A percentile compares a stretch with the other conserved stretches of the same genome.
Evolutionary conservation across 2,329 filamentous ascomycete species (phyloP).

Genomic region (Penicillium corylophilum): DNA sequence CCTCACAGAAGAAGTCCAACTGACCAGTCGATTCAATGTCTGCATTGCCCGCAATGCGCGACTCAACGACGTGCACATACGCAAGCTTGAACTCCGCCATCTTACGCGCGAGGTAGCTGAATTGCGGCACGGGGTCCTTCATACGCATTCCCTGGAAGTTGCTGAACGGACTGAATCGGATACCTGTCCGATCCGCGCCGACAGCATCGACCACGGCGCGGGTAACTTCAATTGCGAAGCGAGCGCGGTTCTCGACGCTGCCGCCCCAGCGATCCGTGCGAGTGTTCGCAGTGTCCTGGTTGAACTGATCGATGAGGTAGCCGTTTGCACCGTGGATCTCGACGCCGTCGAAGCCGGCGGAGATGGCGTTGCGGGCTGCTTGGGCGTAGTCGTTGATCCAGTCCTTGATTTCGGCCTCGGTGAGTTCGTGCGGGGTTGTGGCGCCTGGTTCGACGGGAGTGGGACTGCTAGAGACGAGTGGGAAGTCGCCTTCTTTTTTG

Average conservation of each 20-base stretch:
- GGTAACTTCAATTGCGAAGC: slow-evolving; percentile 56
- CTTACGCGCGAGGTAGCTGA: slow-evolving; percentile 55
- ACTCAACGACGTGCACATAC: slow-evolving; percentile 63
- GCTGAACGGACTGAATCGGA: slow-evolving; percentile 50
- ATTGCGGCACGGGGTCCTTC: slow-evolving; percentile 63
- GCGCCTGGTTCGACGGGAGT: slow-evolving; percentile 20
- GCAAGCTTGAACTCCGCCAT: slow-evolving; percentile 56
- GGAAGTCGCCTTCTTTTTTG: slow-evolving; percentile 9
- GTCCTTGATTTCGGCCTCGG: slow-evolving; percentile 44
- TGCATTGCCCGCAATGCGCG: slow-evolving; percentile 43
- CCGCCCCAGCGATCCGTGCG: slow-evolving; percentile 54
- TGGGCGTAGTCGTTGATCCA: slow-evolving; percentile 45
- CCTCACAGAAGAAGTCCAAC: slow-evolving; percentile 47
- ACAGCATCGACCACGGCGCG: slow-evolving; percentile 44
- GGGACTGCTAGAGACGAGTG: slow-evolving; percentile 25
- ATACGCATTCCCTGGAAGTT: slow-evolving; percentile 55
- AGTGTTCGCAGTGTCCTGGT: slow-evolving; percentile 48
- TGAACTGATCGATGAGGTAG: slow-evolving; percentile 55
- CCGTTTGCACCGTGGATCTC: slow-evolving; percentile 53
- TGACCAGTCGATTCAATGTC: slow-evolving; percentile 36
- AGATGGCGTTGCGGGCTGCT: slow-evolving; percentile 53
- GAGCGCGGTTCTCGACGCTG: slow-evolving; percentile 50
- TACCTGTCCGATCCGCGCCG: slow-evolving; percentile 46
- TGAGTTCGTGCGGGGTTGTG: slow-evolving; percentile 32
- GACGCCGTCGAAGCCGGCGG: slow-evolving; percentile 55